Percentiles rank a stretch among this genome's conserved stretches.
Conservation (phyloP, 2,329 filamentous ascomycete species). For the Apiospora pterosperma region DNA sequence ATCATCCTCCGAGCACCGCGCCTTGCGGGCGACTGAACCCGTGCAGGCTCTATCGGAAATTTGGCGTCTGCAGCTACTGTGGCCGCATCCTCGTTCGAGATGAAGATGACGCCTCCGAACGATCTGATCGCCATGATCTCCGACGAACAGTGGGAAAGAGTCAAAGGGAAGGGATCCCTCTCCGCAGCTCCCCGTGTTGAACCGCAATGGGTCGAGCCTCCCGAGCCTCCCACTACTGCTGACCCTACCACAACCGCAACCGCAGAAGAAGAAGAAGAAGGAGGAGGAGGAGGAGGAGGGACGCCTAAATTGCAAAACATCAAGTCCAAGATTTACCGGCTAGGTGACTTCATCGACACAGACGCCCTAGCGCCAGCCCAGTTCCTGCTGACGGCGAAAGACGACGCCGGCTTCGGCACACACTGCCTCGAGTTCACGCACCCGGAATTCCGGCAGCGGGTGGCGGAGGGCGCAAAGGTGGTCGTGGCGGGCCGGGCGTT, state of each 20-base stretch:
- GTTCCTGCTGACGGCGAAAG: slow-evolving; percentile 26
- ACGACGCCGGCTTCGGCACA: slow-evolving; percentile 30
- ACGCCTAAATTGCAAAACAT: slow-evolving; percentile 15
- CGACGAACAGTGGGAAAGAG: slow-evolving; percentile 13
- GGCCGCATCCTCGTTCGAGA: slow-evolving; percentile 41
- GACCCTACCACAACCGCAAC: not conserved
- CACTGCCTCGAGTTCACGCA: slow-evolving; percentile 38
- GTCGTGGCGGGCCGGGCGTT: slow-evolving; percentile 43
- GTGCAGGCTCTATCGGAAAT: slow-evolving; percentile 37
- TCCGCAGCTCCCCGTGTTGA: slow-evolving; percentile 1
- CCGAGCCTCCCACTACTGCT: not conserved
- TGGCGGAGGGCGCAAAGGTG: slow-evolving; percentile 33
- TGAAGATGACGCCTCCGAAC: slow-evolving; percentile 37
- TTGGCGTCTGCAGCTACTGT: slow-evolving; percentile 42
- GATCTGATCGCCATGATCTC: slow-evolving; percentile 25
- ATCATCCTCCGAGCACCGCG: not conserved
- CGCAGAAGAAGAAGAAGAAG: not conserved
- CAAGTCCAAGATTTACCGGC: slow-evolving; percentile 31
- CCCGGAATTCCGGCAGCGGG: slow-evolving; percentile 35
- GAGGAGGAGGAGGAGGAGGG: not conserved
- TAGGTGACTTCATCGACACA: slow-evolving; percentile 44
- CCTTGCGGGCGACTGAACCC: not conserved
- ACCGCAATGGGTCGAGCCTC: slow-evolving; percentile 12
- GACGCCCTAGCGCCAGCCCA: slow-evolving; percentile 39
- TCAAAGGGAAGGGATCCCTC: slow-evolving; percentile 18